Conservation (phyloP, 1,284 basidiomycete species). For the Tilletia horrida region DNA sequence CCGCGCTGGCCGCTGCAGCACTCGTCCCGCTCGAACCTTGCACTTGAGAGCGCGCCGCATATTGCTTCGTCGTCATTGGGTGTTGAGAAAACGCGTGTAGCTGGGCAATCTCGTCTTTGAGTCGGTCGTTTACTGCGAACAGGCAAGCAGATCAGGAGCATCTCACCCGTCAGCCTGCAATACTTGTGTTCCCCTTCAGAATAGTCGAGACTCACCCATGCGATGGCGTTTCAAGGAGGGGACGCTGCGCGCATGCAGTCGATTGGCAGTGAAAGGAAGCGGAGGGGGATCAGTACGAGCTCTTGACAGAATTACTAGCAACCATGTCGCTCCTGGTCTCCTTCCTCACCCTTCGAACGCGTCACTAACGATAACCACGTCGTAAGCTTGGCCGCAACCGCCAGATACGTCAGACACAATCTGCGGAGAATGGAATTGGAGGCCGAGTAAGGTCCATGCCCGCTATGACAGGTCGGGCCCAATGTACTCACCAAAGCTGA, state of each 20-base stretch:
- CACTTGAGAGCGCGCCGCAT: background rate
- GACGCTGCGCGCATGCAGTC: slow-evolving; percentile 22
- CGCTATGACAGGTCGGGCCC: background rate
- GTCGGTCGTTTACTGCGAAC: slow-evolving; percentile 56
- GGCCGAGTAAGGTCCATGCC: background rate
- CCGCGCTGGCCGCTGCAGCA: slow-evolving; percentile 9
- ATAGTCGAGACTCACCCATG: slow-evolving; percentile 27
- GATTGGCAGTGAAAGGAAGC: background rate
- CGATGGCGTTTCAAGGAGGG: slow-evolving; percentile 51
- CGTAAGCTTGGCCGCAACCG: slow-evolving; percentile 53
- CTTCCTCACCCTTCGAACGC: slow-evolving; percentile 41
- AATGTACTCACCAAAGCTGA: slow-evolving; percentile 36
- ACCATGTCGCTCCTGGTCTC: no score
- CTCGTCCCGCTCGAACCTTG: slow-evolving; percentile 26
- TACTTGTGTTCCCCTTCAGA: background rate
- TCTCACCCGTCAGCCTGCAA: background rate
- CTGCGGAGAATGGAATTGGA: slow-evolving; percentile 21
- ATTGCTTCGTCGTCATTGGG: slow-evolving; percentile 43
- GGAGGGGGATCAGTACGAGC: background rate
- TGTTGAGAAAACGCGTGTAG: slow-evolving; percentile 58
- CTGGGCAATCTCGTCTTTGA: slow-evolving; percentile 57
- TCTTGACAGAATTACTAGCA: no score
- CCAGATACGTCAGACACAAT: slow-evolving; percentile 54
- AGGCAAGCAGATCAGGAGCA: background rate
- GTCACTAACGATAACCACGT: slow-evolving; percentile 51